phyloP scores from a whole-genome alignment of 495 filamentous ascomycete species.

The Bacidia rubella region DNA sequence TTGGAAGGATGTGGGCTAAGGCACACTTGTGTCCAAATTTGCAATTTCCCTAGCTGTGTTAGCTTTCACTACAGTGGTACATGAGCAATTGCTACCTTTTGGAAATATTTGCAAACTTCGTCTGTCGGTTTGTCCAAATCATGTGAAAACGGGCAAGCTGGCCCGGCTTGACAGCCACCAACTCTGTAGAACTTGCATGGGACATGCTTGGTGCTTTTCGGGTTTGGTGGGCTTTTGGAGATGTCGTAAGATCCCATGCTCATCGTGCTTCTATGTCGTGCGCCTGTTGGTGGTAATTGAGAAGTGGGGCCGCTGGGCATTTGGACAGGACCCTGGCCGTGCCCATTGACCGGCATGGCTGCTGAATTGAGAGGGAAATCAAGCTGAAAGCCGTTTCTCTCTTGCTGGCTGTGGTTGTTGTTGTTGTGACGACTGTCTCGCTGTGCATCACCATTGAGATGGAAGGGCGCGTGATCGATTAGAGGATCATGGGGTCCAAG shows the following conservation, averaged over 20 bases:
- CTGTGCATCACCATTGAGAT: background rate
- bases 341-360: background rate
- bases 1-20: slow-evolving; percentile 84
- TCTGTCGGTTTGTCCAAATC: slow-evolving; percentile 64
- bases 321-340: background rate
- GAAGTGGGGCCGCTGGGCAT: background rate
- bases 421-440: background rate
- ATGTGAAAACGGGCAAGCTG: slow-evolving; percentile 91
- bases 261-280: slow-evolving; percentile 19
- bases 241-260: slow-evolving; percentile 44
- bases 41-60: slow-evolving; percentile 72
- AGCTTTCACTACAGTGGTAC: too few relatives aligned
- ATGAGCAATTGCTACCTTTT: slow-evolving; percentile 75
- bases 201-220: slow-evolving; percentile 89
- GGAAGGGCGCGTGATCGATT: background rate
- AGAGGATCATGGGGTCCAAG: background rate
- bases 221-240: slow-evolving; percentile 68
- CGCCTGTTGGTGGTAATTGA: background rate
- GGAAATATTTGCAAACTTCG: slow-evolving; percentile 93
- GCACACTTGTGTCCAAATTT: slow-evolving; percentile 98
- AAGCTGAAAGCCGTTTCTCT: background rate
- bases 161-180: slow-evolving; percentile 90
- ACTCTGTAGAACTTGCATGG: slow-evolving; percentile 98
- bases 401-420: background rate
- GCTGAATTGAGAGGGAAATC: background rate